phyloP scores from a whole-genome alignment of 441 rosid genomes.

The Syzygium syzygioides region DNA sequence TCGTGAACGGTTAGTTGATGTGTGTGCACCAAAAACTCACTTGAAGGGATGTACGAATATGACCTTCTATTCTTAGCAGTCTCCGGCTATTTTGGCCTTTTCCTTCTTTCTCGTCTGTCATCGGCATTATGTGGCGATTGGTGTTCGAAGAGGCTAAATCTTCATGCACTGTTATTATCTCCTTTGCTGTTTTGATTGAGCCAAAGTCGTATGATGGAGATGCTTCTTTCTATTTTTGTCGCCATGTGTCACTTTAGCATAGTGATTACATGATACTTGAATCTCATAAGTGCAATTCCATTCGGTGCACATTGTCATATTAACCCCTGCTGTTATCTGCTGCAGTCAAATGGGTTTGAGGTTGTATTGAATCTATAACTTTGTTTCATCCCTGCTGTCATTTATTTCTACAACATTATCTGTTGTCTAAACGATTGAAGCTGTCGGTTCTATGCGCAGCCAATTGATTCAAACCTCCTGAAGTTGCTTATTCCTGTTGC shows the following conservation, averaged over 20 bases:
- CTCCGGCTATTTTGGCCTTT: neutral
- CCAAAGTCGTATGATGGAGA: neutral
- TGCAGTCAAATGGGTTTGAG: neutral
- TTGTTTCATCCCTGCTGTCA: neutral
- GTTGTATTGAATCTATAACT: neutral
- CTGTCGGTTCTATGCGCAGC: conserved; percentile 34
- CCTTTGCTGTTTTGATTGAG: neutral
- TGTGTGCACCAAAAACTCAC: neutral
- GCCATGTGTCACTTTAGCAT: neutral
- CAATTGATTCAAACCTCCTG: conserved; percentile 67
- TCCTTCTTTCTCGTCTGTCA: neutral
- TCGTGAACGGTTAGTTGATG: neutral
- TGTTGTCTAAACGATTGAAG: neutral
- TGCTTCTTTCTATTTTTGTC: neutral
- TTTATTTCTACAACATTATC: neutral
- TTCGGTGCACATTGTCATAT: neutral
- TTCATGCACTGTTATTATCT: neutral
- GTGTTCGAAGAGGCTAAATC: neutral
- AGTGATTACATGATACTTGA: neutral
- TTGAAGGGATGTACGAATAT: neutral
- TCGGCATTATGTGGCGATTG: neutral
- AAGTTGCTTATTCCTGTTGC: conserved; percentile 85
- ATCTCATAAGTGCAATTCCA: neutral
- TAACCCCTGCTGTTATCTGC: neutral
- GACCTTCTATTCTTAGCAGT: neutral